Evolutionary conservation across 805 yeast genomes (phyloP).

Genomic region (Yarrowia phangngaensis): DNA sequence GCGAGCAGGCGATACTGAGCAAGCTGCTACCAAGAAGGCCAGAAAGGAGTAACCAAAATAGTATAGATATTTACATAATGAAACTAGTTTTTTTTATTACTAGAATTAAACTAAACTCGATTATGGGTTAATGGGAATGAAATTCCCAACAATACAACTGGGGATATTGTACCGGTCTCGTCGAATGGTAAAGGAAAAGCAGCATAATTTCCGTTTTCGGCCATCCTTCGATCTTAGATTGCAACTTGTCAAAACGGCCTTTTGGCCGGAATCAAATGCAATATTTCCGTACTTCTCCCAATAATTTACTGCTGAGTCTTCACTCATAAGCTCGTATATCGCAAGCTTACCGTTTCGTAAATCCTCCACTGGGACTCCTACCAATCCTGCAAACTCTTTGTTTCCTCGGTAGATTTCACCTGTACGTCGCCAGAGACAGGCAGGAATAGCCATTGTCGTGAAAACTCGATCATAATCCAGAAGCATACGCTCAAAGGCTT

Average conservation of each 20-base stretch:
- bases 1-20: constrained; percentile 5
- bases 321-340: constrained; percentile 89
- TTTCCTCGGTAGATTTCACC: constrained; percentile 95
- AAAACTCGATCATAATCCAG: constrained; percentile 91
- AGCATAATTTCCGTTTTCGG: constrained; percentile 72
- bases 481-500: constrained; percentile 88
- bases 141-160: constrained; percentile 92
- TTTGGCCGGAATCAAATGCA: constrained; percentile 93
- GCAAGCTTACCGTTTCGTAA: constrained; percentile 88
- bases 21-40: constrained; percentile 16
- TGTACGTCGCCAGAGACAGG: constrained; percentile 94
- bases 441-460: constrained; percentile 96
- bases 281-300: constrained; percentile 98
- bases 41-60: constrained; percentile 16
- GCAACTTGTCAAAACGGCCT: constrained; percentile 91
- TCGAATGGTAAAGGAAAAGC: constrained; percentile 89
- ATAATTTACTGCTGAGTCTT: constrained; percentile 91
- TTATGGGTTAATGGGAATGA: constrained; percentile 64
- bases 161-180: constrained; percentile 93
- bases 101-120: no score
- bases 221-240: constrained; percentile 81
- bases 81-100: constrained; percentile 2
- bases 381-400: constrained; percentile 90
- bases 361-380: constrained; percentile 85
- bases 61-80: constrained; percentile 2